Conservation (phyloP, 495 filamentous ascomycete species). For the Tuber umbilicatum region DNA sequence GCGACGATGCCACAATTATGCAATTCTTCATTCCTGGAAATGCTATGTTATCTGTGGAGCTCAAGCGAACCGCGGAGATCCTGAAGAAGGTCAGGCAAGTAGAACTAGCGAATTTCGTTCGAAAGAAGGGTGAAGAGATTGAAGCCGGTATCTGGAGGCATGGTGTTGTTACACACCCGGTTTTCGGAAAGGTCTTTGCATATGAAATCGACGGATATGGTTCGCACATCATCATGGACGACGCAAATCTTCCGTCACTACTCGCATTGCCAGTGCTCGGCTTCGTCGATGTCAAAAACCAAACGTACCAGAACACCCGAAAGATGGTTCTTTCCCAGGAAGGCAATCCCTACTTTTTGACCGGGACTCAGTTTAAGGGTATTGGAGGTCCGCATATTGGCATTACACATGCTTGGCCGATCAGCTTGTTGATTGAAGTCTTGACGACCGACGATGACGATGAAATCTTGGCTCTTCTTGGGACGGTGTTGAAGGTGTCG, state of each 20-base stretch:
- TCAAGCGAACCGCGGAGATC: conserved; percentile 67
- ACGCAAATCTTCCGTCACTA: conserved; percentile 90
- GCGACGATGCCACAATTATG: conserved; percentile 91
- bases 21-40: conserved; percentile 96
- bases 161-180: conserved; percentile 77
- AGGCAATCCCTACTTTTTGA: conserved; percentile 85
- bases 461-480: conserved; percentile 67
- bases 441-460: conserved; percentile 81
- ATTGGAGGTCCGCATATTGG: conserved; percentile 82
- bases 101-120: conserved; percentile 51
- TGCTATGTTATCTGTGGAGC: conserved; percentile 88
- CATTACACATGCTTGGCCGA: conserved; percentile 88
- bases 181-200: conserved; percentile 84
- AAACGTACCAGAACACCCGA: conserved; percentile 80
- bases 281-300: conserved; percentile 61
- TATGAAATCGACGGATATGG: conserved; percentile 97
- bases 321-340: conserved; percentile 75
- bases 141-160: conserved; percentile 74
- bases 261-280: conserved; percentile 81
- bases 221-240: conserved; percentile 87
- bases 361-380: conserved; percentile 70
- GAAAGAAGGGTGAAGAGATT: conserved; percentile 61
- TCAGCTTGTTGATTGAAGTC: conserved; percentile 84
- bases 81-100: conserved; percentile 54
- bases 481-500: conserved; percentile 66